A percentile compares a stretch with the other conserved stretches of the same genome.
phyloP scores from a whole-genome alignment of 495 filamentous ascomycete species.

The Neurospora sp. region DNA sequence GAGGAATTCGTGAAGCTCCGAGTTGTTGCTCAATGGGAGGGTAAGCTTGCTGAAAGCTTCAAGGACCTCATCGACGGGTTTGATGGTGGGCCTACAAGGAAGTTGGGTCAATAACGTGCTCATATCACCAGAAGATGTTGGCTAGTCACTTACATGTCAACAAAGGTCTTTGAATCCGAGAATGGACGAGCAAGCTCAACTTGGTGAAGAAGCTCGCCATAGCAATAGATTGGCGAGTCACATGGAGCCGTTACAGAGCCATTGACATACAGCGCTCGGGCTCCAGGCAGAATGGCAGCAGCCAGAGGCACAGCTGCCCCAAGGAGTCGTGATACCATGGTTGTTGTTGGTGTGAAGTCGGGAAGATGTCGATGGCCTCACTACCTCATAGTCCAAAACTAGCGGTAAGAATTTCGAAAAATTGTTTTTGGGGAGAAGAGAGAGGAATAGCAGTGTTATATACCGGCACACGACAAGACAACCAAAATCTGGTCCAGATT shows the following conservation, averaged over 20 bases:
- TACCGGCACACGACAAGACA: neutral
- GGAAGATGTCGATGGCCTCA: neutral
- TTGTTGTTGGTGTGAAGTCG: neutral
- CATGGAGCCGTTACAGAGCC: conserved; percentile 37
- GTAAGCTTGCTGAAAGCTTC: conserved; percentile 31
- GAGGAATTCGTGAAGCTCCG: conserved; percentile 36
- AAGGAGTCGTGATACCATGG: conserved; percentile 11
- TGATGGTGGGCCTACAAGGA: conserved; percentile 30
- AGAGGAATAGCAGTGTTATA: neutral
- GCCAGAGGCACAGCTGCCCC: conserved; percentile 12
- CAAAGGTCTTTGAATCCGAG: conserved; percentile 41
- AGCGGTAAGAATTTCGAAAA: neutral
- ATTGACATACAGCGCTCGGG: conserved; percentile 32
- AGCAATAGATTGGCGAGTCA: conserved; percentile 40
- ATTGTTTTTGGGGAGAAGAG: neutral
- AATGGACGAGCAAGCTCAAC: conserved; percentile 39
- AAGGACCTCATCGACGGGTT: conserved; percentile 33
- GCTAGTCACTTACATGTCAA: conserved; percentile 35
- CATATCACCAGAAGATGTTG: neutral
- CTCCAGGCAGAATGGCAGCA: conserved; percentile 6
- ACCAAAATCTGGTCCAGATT: neutral
- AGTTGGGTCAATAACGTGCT: neutral
- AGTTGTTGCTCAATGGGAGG: conserved; percentile 37
- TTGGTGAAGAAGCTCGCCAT: conserved; percentile 35
- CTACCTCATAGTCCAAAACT: neutral